Base-by-base conservation (phyloP, 495 filamentous ascomycete genomes). In the Cudoniella acicularis region DNA sequence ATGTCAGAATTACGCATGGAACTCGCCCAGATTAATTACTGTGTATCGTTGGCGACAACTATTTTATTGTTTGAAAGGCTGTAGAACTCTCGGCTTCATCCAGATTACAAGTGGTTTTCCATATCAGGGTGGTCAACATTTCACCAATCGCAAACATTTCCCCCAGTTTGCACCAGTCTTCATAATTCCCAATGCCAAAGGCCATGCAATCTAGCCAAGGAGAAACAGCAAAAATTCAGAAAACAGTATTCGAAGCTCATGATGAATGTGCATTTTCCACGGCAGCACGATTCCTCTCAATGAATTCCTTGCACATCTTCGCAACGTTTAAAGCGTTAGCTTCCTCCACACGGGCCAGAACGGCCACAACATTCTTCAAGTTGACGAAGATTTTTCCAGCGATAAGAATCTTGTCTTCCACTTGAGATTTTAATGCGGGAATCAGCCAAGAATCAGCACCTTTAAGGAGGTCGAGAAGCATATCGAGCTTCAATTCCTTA, bases 401-500 rank as follows among this genome's bases (percentile, higher is more conserved):
- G 49, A 50, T 50, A 22, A 65, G 27, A 23, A 62, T 62, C 55
- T 56, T 65, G 42, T 59, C 52, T 53, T 59, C 63, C 17, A 60
- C 56, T 50, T 62, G 20, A 24, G 59, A 62, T 21, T 13, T 57
- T 52, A 62, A 41, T 0, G 63, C 13, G 1, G 55, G 50, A 18
- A 65, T 60, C n/a, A 60, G 1, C 56, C 56, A 60, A 27, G 25
- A 65, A 40, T 65, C 41, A 11, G 57, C 59, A 10, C 55, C 60
- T 45, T 61, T 64, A 53, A 50, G 54, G 1, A 72, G 54, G 54
- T 72, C 68, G 0, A 70, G 51, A 1, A 72, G 59, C 2, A 66
- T 47, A 21, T 65, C 57, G 0, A 69, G 55, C 40, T 60, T 60
- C 1, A 30, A 26, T 0, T 57, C 59, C 11, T 57, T 58, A 26